Conservation (phyloP, 2,329 filamentous ascomycete species). For the Trichoderma sp. region DNA sequence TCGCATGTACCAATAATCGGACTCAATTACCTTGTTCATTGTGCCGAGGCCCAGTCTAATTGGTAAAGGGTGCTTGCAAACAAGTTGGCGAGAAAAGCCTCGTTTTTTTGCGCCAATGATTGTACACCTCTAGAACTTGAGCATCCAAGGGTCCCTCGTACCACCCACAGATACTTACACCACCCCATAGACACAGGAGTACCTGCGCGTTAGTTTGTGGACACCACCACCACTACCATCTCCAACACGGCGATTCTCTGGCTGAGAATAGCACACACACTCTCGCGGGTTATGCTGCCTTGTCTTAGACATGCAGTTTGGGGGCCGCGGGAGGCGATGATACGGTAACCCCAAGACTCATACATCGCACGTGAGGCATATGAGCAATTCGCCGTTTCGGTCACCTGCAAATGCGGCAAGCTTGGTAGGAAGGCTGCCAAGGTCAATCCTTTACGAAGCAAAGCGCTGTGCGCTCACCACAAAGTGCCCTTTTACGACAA, state of each 20-base stretch:
- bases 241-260: constrained; percentile 4
- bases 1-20: background rate
- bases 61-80: background rate
- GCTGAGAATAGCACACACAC: constrained; percentile 9
- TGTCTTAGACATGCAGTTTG: constrained; percentile 18
- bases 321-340: constrained; percentile 16
- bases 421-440: background rate
- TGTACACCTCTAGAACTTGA: background rate
- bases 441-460: background rate
- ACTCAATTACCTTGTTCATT: background rate
- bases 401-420: background rate
- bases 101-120: background rate
- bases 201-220: background rate
- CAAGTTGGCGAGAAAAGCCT: background rate
- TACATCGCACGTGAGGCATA: constrained; percentile 3
- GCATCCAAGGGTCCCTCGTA: background rate
- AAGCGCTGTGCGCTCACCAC: background rate
- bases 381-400: constrained; percentile 9
- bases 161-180: constrained; percentile 6
- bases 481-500: background rate
- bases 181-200: background rate
- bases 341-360: constrained; percentile 2
- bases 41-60: background rate
- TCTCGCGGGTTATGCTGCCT: constrained; percentile 13
- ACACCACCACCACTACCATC: constrained; percentile 17